Conservation (phyloP, 2,329 filamentous ascomycete species). For the Cercospora nicotianae region DNA sequence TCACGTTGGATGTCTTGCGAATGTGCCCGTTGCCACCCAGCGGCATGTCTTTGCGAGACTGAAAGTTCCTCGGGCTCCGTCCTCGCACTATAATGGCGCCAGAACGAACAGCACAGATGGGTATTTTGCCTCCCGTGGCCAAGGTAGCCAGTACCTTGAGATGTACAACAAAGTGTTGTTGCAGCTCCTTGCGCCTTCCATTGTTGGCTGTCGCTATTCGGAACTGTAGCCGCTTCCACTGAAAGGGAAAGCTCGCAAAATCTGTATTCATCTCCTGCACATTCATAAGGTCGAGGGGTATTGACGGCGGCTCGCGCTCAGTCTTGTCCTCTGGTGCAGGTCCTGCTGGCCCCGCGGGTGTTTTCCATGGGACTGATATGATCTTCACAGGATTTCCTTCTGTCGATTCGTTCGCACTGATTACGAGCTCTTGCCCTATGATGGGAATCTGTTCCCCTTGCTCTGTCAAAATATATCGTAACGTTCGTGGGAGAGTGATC, state of each 20-base stretch:
- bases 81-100: constrained; percentile 92
- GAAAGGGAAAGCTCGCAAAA: constrained; percentile 86
- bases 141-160: constrained; percentile 83
- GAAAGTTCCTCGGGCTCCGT: constrained; percentile 90
- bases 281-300: constrained; percentile 68
- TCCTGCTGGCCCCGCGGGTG: constrained; percentile 68
- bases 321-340: constrained; percentile 63
- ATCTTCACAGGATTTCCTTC: constrained; percentile 89
- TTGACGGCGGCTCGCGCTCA: constrained; percentile 83
- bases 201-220: constrained; percentile 96
- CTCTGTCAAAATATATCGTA: constrained; percentile 79
- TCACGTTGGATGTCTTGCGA: constrained; percentile 56
- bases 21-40: constrained; percentile 74
- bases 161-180: constrained; percentile 91
- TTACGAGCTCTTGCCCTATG: constrained; percentile 76
- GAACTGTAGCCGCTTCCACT: constrained; percentile 92
- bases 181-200: constrained; percentile 86
- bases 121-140: constrained; percentile 76
- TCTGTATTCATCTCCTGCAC: constrained; percentile 75
- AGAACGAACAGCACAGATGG: constrained; percentile 80
- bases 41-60: constrained; percentile 88
- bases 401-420: constrained; percentile 91
- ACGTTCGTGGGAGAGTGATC: constrained; percentile 73
- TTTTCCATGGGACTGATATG: constrained; percentile 98
- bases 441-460: constrained; percentile 82